Evolutionary conservation across 2,329 filamentous ascomycete species (phyloP), one percentile per base, ranked within the genome.

Genomic region (Fusarium tanahbumbuense): DNA sequence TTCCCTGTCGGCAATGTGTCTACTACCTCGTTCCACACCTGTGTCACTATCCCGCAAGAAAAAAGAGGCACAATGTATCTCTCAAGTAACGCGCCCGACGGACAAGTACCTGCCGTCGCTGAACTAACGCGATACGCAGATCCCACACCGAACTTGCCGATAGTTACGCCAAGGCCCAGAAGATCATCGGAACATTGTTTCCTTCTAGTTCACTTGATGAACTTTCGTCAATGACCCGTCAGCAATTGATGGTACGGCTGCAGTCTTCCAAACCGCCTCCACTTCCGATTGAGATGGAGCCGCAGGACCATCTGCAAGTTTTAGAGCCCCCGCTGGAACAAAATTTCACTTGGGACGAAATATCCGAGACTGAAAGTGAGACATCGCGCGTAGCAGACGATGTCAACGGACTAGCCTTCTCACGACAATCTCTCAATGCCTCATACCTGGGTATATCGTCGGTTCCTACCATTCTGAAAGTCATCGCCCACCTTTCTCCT

Each of bases 371-470:
- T 6, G 41, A 37, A 4, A 64, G 55, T 10, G 49, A 67, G 5
- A 37, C 46, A 7, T 60, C 56, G 0, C 55, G 50, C 10, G 27
- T 64, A 11, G 58, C 55, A 23, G 65, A 68, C n/a, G 62, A 68
- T 16, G 62, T 78, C 34, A 78, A 78, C 25, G 90, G 89, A 1
- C 81, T 93, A 3, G 81, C 82, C 4, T 80, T 85, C 8, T 87
- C 91, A 60, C 86, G 89, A 45, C 87, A 89, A 70, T 79, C 83
- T 6, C 20, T 13, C 3, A 56, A 40, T 27, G 48, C 59, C 2
- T 87, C 91, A 5, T 93, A 93, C 73, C 82, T 93, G 6, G 91
- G 91, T 2, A 89, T 92, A 18, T 93, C 91, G 0, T 93, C 91
- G 8, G 55, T 67, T 4, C 60, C 64, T 12, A 60, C 64, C 1